Conservation (phyloP, 768 basidiomycete species). For the Clathrus columnatus region DNA sequence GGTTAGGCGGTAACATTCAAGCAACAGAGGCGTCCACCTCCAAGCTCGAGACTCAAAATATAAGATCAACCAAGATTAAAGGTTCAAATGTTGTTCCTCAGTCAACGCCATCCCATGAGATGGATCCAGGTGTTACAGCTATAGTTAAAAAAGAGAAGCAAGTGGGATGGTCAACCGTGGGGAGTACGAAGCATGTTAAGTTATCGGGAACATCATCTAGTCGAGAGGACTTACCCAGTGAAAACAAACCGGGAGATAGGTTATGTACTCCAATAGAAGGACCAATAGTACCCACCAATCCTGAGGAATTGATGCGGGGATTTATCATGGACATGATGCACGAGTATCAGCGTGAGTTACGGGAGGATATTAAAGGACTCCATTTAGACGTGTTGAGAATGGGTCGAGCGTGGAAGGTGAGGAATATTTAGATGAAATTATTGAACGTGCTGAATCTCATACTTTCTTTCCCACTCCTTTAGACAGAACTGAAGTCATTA, state of each 20-base stretch:
- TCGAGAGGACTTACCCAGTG: too few relatives aligned
- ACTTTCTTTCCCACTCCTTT: neutral
- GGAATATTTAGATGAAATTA: too few relatives aligned
- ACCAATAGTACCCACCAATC: too few relatives aligned
- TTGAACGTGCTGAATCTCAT: neutral
- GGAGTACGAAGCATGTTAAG: neutral
- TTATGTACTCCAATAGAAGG: too few relatives aligned
- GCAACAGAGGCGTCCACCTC: neutral
- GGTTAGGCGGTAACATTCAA: neutral
- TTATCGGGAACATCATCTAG: too few relatives aligned
- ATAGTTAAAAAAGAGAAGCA: neutral
- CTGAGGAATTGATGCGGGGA: constrained; percentile 53
- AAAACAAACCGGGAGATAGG: too few relatives aligned
- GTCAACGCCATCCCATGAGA: too few relatives aligned
- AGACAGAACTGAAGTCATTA: constrained; percentile 46
- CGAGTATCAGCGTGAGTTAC: constrained; percentile 62
- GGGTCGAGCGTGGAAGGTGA: constrained; percentile 53
- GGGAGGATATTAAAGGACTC: constrained; percentile 63
- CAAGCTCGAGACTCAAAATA: too few relatives aligned
- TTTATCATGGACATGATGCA: constrained; percentile 66
- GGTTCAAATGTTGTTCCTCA: too few relatives aligned
- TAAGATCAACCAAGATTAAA: too few relatives aligned
- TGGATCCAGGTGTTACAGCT: neutral
- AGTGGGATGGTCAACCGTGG: neutral
- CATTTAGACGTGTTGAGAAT: constrained; percentile 67